These are phyloP conservation scores for Pestalotiopsis sp. DNA, from an alignment of 2,329 filamentous ascomycete genomes.

Conservation along the genomic window DNA sequence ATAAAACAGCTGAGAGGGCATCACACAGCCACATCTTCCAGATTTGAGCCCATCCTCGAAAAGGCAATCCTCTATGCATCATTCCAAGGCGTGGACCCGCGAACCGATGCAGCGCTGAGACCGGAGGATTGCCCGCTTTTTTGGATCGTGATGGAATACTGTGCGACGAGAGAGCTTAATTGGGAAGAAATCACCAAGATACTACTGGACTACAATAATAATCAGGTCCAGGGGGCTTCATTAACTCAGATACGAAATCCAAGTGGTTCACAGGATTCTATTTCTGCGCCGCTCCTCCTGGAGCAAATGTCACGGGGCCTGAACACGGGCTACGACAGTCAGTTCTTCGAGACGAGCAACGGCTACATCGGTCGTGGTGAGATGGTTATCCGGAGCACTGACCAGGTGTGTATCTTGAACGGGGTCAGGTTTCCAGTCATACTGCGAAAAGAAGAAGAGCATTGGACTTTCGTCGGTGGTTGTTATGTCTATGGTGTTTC, in stretches of 20 bases:
- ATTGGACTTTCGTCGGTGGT: background rate
- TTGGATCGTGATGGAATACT: background rate
- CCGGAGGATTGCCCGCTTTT: background rate
- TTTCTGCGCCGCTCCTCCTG: background rate
- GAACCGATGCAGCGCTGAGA: background rate
- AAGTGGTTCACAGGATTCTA: background rate
- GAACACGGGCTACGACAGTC: background rate
- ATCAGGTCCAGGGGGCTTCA: rapidly evolving
- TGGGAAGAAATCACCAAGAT: background rate
- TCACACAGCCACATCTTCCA: background rate
- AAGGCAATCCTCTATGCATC: background rate
- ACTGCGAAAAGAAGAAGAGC: background rate
- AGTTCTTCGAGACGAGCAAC: background rate
- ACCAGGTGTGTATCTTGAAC: background rate
- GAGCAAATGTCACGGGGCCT: background rate
- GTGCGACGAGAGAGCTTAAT: background rate
- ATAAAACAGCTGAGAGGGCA: background rate
- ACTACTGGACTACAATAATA: background rate
- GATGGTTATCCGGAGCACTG: background rate
- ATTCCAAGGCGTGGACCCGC: background rate
- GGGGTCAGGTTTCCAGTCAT: background rate
- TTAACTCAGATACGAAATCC: rapidly evolving
- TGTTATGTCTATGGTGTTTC: background rate
- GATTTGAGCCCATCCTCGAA: background rate
- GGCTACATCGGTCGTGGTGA: background rate